phyloP scores from a whole-genome alignment of 2,329 filamentous ascomycete genomes.

The Piedraia hortae region DNA sequence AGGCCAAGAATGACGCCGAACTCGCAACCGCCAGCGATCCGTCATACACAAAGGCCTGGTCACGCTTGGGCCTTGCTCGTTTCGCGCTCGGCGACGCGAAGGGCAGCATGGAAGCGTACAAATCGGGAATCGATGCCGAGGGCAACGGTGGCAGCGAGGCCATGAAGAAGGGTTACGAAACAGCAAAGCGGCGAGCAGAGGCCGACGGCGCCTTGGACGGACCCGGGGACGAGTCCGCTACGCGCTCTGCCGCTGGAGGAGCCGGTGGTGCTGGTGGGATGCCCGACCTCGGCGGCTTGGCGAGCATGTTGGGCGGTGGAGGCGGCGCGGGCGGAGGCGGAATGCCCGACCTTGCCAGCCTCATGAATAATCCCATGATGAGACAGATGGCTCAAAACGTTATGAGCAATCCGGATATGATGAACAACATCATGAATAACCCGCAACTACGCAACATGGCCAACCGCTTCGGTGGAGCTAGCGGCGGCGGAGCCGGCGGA shows the following conservation, averaged over 20 bases:
- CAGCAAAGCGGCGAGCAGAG: constrained; percentile 62
- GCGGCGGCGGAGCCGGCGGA: constrained; percentile 19
- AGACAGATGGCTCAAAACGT: constrained; percentile 87
- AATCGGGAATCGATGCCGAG: constrained; percentile 76
- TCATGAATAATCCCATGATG: constrained; percentile 99
- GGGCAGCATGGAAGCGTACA: constrained; percentile 84
- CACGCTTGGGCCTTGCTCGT: constrained; percentile 63
- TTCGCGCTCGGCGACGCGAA: constrained; percentile 78
- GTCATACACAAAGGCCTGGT: constrained; percentile 93
- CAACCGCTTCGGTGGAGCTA: constrained; percentile 36
- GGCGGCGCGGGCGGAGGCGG: constrained; percentile 35
- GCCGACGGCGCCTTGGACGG: constrained; percentile 28
- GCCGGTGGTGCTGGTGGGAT: constrained; percentile 16
- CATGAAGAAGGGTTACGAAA: constrained; percentile 94
- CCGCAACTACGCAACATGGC: constrained; percentile 72
- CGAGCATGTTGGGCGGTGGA: constrained; percentile 27
- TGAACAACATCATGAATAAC: constrained; percentile 85
- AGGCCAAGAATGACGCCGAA: constrained; percentile 68
- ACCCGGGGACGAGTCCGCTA: constrained; percentile 14
- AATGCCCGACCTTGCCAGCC: constrained; percentile 62
- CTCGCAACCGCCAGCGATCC: constrained; percentile 69
- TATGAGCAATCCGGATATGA: constrained; percentile 86
- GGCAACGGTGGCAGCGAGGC: constrained; percentile 83
- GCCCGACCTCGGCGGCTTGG: constrained; percentile 16
- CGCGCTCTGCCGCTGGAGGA: constrained; percentile 8